Evolutionary conservation across 768 basidiomycete species (phyloP).

Genomic region (Amanita brunnescens): DNA sequence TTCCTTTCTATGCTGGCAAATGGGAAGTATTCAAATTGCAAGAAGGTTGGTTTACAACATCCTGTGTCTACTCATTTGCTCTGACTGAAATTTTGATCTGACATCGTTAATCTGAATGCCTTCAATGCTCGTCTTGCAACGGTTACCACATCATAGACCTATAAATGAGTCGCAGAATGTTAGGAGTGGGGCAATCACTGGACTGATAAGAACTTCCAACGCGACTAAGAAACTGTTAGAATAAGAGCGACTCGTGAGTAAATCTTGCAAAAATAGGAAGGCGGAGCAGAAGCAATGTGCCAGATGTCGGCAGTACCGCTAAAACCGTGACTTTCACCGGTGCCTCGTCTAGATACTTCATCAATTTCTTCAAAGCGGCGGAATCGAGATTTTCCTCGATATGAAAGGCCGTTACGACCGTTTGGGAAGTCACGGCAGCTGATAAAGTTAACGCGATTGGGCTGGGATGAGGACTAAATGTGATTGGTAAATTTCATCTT

Average conservation of each 20-base stretch:
- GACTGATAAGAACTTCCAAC: slow-evolving; percentile 8
- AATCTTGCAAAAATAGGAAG: slow-evolving; percentile 9
- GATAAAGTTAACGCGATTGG: slow-evolving; percentile 4
- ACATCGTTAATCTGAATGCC: too few species aligned
- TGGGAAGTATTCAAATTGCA: too few species aligned
- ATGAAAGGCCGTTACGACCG: slow-evolving; percentile 7
- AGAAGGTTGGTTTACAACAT: too few species aligned
- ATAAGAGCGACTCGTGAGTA: slow-evolving; percentile 7
- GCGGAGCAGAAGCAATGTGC: slow-evolving; percentile 11
- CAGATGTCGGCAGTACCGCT: slow-evolving; percentile 9
- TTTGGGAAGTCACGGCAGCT: slow-evolving; percentile 9
- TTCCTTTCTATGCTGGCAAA: too few species aligned
- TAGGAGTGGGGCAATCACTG: neutral
- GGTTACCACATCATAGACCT: neutral
- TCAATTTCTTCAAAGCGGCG: neutral
- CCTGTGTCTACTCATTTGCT: too few species aligned
- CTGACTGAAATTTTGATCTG: too few species aligned
- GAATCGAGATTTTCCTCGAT: neutral
- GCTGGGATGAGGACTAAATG: neutral
- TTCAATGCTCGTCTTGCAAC: too few species aligned
- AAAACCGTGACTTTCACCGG: slow-evolving; percentile 6
- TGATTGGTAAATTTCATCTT: slow-evolving; percentile 11
- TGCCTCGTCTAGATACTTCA: neutral
- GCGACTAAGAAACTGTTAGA: slow-evolving; percentile 10
- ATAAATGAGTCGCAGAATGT: neutral